A percentile compares a stretch with the other conserved stretches of the same genome.
Evolutionary conservation across 2,329 filamentous ascomycete genomes (phyloP).

Genomic region (Trichoderma sp.): DNA sequence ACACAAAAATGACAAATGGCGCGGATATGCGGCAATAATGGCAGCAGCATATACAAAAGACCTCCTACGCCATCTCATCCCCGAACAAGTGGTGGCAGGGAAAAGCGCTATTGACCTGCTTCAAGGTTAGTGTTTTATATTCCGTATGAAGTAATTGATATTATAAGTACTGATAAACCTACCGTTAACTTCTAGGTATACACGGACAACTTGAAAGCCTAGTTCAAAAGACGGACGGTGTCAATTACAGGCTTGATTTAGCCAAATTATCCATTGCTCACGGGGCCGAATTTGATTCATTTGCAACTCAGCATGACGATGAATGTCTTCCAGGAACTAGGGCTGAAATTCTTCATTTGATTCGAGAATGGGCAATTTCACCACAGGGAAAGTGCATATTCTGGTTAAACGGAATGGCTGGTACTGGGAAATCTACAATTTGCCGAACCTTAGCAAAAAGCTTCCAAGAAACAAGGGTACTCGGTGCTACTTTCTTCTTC

Average conservation of each 20-base stretch:
- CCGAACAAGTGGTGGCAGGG: background rate
- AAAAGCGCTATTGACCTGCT: background rate
- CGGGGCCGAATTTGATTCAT: background rate
- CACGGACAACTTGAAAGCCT: background rate
- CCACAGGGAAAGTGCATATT: background rate
- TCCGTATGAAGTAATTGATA: background rate
- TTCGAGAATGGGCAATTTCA: background rate
- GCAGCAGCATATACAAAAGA: background rate
- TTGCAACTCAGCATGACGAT: background rate
- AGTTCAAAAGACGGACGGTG: accelerated
- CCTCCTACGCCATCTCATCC: background rate
- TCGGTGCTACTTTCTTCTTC: background rate
- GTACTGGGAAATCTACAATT: background rate
- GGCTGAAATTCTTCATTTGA: background rate
- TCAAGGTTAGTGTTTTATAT: background rate
- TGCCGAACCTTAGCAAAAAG: background rate
- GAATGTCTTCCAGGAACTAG: background rate
- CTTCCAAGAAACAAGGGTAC: background rate
- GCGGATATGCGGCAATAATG: background rate
- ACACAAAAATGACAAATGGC: background rate
- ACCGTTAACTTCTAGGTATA: background rate
- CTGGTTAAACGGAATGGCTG: background rate
- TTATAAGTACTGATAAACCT: background rate
- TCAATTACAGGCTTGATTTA: background rate
- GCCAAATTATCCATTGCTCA: background rate